These are phyloP conservation scores for Helicostylum pulchrum DNA, from an alignment of 192 early-diverging fungal genomes.

Conservation along the genomic window DNA sequence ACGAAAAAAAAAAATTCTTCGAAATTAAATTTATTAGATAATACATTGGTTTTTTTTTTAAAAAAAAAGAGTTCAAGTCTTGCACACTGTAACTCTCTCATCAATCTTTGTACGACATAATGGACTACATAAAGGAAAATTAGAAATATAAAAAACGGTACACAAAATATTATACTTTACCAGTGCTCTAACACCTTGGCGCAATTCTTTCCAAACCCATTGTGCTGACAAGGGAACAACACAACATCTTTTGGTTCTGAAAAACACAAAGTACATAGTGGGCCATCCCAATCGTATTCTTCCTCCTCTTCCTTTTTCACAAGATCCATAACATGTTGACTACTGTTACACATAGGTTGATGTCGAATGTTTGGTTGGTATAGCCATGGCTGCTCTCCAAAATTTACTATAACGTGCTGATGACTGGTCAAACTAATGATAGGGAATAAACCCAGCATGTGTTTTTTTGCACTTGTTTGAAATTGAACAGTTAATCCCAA, in stretches of 20 bases:
- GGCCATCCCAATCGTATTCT: constrained; percentile 23
- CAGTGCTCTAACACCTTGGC: constrained; percentile 33
- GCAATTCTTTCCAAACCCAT: constrained; percentile 44
- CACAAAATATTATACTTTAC: not conserved
- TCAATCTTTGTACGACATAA: no score
- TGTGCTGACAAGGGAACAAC: constrained; percentile 45
- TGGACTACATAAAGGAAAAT: no score
- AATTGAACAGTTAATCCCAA: constrained; percentile 59
- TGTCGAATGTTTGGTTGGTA: constrained; percentile 18
- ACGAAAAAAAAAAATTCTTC: no score
- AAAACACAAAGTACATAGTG: constrained; percentile 48
- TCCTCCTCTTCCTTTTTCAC: constrained; percentile 5
- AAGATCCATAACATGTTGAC: not conserved
- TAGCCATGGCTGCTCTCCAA: constrained; percentile 55
- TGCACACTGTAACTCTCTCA: no score
- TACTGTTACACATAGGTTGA: constrained; percentile 10
- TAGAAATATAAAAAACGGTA: no score
- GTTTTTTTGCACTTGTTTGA: constrained; percentile 27
- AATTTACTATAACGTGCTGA: constrained; percentile 66
- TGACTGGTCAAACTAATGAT: constrained; percentile 67
- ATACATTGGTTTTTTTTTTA: no score
- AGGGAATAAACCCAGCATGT: constrained; percentile 52
- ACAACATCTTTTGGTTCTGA: constrained; percentile 40
- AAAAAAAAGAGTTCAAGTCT: no score
- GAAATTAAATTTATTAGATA: no score